Conservation (phyloP, 768 basidiomycete genomes). For the Leucogyrophana mollusca region DNA sequence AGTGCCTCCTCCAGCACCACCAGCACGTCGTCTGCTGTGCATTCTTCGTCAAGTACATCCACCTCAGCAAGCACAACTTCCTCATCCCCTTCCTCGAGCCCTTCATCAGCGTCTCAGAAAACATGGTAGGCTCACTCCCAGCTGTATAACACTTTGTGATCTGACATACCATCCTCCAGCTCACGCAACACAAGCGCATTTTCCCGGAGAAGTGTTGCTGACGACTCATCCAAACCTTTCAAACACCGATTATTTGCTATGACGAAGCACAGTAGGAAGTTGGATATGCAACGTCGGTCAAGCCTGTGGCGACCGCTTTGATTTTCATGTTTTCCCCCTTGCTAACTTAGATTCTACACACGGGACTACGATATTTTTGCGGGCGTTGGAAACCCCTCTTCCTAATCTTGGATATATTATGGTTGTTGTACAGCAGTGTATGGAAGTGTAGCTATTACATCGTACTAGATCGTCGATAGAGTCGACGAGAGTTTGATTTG, state of each 20-base stretch:
- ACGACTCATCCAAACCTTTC: conserved; percentile 3
- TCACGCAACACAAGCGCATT: not conserved
- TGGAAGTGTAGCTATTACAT: no score
- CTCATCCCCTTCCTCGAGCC: not conserved
- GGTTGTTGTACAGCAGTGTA: no score
- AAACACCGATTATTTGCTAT: conserved; percentile 4
- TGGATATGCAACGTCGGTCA: conserved; percentile 1
- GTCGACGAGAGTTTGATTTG: no score
- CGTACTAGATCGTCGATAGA: no score
- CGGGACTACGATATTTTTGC: no score
- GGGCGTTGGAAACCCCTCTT: no score
- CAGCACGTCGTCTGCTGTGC: not conserved
- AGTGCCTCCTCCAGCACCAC: not conserved
- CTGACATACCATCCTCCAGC: not conserved
- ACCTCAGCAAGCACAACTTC: no score
- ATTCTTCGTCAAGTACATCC: not conserved
- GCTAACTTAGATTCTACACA: no score
- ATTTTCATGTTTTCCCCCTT: no score
- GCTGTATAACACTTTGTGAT: not conserved
- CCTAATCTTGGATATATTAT: no score
- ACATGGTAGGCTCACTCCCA: conserved; percentile 15
- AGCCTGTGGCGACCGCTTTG: conserved; percentile 16
- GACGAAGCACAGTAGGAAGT: conserved; percentile 12
- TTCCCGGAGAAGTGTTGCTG: conserved; percentile 8
- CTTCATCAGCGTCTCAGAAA: not conserved